Conservation (phyloP, 2,329 filamentous ascomycete genomes). For the Fusarium abutilonis region DNA sequence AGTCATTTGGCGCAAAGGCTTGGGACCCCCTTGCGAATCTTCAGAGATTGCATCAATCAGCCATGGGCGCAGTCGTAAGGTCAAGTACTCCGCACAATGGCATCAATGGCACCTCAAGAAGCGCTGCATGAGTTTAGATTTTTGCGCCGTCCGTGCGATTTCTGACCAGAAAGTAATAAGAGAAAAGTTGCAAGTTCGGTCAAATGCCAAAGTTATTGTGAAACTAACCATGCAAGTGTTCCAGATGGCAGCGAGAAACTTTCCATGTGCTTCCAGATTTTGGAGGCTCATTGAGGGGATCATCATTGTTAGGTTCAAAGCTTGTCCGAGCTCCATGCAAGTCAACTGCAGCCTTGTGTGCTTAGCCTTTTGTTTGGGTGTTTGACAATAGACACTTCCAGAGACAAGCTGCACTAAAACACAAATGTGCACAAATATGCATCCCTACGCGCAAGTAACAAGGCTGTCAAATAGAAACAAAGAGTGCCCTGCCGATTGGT, state of each 20-base stretch:
- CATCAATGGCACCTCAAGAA: slow-evolving; percentile 8
- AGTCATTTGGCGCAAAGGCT: slow-evolving; percentile 11
- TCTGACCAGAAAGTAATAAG: background rate
- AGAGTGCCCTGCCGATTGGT: background rate
- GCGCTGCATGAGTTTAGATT: background rate
- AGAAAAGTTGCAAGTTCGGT: slow-evolving; percentile 8
- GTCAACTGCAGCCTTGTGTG: background rate
- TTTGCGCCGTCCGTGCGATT: slow-evolving; percentile 4
- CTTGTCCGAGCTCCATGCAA: background rate
- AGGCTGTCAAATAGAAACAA: background rate
- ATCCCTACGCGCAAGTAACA: background rate
- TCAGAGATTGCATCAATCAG: background rate
- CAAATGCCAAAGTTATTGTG: background rate
- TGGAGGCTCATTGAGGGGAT: background rate
- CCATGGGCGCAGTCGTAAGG: too few relatives aligned
- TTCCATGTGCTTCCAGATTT: background rate
- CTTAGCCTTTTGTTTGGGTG: background rate
- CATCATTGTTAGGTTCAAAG: background rate
- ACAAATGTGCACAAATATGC: background rate
- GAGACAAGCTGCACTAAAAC: background rate
- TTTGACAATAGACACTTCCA: background rate
- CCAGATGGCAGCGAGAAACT: background rate
- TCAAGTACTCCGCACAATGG: background rate
- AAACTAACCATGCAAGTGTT: slow-evolving; percentile 1
- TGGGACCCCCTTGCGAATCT: slow-evolving; percentile 19